Percentiles rank a stretch among this genome's conserved stretches.
Evolutionary conservation across 2,329 filamentous ascomycete genomes (phyloP).

Genomic region (Xylariaceae sp.): DNA sequence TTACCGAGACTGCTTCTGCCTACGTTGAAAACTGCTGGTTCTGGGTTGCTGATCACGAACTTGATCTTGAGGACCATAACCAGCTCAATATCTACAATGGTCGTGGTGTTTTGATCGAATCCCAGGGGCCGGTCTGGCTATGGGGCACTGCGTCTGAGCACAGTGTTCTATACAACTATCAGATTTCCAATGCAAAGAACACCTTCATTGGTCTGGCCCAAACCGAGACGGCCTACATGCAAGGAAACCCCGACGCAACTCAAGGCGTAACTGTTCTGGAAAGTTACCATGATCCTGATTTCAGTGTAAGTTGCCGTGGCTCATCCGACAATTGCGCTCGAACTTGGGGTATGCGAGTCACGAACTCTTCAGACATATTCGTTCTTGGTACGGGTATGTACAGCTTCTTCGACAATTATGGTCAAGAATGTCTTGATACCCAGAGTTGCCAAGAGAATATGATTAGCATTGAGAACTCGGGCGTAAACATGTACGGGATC

Average conservation of each 20-base stretch:
- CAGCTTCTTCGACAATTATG: conserved; percentile 80
- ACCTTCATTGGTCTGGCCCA: conserved; percentile 81
- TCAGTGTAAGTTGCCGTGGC: conserved; percentile 50
- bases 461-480: conserved; percentile 62
- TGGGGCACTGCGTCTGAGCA: conserved; percentile 70
- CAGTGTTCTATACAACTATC: conserved; percentile 73
- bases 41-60: conserved; percentile 87
- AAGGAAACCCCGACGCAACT: conserved; percentile 71
- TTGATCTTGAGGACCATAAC: conserved; percentile 67
- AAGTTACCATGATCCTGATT: conserved; percentile 63
- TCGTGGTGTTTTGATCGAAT: conserved; percentile 76
- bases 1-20: conserved; percentile 57
- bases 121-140: conserved; percentile 71
- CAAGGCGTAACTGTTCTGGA: conserved; percentile 58
- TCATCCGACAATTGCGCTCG: conserved; percentile 55
- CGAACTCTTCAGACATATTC: conserved; percentile 61
- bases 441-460: conserved; percentile 75
- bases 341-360: conserved; percentile 69
- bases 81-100: conserved; percentile 87
- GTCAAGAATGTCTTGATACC: conserved; percentile 60
- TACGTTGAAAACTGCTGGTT: conserved; percentile 90
- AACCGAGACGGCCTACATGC: conserved; percentile 85
- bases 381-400: conserved; percentile 72
- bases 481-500: conserved; percentile 60
- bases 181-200: conserved; percentile 69